Conservation (phyloP, 108 stramenopile genomes). For the Aureococcus anophagefferens region DNA sequence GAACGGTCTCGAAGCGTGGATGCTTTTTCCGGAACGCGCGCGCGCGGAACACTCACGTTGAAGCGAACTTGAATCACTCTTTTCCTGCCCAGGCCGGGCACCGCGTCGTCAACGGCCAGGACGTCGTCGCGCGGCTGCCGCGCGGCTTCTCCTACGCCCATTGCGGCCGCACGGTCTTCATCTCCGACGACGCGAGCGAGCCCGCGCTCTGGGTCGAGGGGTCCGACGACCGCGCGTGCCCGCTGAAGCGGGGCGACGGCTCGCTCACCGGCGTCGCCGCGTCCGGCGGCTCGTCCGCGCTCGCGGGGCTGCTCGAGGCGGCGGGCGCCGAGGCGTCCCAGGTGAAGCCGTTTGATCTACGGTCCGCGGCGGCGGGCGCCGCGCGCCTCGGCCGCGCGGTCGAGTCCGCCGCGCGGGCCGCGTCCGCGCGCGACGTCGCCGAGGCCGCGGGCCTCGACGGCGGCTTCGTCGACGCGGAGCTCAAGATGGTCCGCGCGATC, state of each 20-base stretch:
- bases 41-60: too few species aligned
- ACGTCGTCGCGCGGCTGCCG: slow-evolving; percentile 70
- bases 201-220: neutral
- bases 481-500: slow-evolving; percentile 53
- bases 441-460: neutral
- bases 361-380: too few species aligned
- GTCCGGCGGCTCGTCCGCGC: neutral
- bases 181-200: neutral
- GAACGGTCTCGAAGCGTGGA: too few species aligned
- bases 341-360: too few species aligned
- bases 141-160: slow-evolving; percentile 14
- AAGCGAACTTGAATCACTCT: too few species aligned
- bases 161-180: neutral
- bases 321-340: neutral
- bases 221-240: neutral
- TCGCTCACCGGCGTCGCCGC: neutral
- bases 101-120: slow-evolving; percentile 67
- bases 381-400: neutral
- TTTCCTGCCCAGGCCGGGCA: too few species aligned
- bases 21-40: too few species aligned
- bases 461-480: slow-evolving; percentile 36
- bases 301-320: neutral
- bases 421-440: neutral
- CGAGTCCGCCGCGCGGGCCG: neutral
- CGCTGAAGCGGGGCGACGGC: neutral